Base-by-base conservation (phyloP, 768 basidiomycete species). In the Sporobolomyces phaffii region DNA sequence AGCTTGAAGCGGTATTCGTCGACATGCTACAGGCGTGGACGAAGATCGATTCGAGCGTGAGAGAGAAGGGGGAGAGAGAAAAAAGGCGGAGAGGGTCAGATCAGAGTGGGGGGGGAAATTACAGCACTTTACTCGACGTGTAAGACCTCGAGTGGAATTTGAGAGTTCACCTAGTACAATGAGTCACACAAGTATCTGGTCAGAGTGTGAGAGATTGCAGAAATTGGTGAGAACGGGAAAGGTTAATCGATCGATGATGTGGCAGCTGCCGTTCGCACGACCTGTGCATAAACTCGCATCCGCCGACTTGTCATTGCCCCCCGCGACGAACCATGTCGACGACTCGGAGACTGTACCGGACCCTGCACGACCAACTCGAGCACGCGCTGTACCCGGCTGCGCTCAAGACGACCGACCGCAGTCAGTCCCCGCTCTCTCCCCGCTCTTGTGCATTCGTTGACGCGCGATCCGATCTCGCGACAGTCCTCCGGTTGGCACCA, bases 331-430 rank as follows among this genome's bases (percentile, higher is more conserved):
- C 51, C 15, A 61, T 53, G 48, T 26, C 49, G 34, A 14, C 40
- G 3, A 45, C 17, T 1, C 41, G 49, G n/a, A 56, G 41, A 22
- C 54, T 70, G 20, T 70, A 66, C 62, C 38, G 52, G 31, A 58
- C 73, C 6, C 69, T 80, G 49, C 76, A 76, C 59, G 77, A 77
- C 68, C 80, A 80, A 63, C 74, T 80, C 52, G 73, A 78, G 38
- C 77, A 73, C 17, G 76, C 73, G 2, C 69, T 76, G 64, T 73
- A 78, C 58, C 56, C 67, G 9, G 75, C 77, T 48, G 79, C 77
- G 6, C 74, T 79, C 67, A 77, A 76, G 72, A 78, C 78, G 3
- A 74, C 72, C 59, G 68, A 75, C 41, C 75, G 76, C 70, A 77
- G 79, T 80, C 59, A 66, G 79, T 28, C 24, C n/a, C 20, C 40